Conservation (phyloP, 305 asterid genomes). For the Fraxinus xanthoxyloides region DNA sequence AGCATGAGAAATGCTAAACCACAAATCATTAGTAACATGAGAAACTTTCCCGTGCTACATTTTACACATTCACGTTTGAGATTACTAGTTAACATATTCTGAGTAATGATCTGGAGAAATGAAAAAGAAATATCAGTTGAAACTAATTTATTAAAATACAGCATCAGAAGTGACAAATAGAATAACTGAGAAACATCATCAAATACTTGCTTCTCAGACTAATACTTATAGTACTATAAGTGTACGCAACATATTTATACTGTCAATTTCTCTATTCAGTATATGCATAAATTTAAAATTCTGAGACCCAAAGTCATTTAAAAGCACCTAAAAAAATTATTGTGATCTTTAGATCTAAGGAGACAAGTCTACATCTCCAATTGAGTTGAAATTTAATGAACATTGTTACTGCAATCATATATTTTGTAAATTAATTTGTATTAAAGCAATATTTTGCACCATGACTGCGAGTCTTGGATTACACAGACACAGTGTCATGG, state of each 20-base stretch:
- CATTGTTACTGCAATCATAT: neutral
- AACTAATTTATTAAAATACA: constrained; percentile 2
- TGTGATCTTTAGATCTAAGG: neutral
- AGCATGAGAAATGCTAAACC: constrained; percentile 70
- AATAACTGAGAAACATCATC: neutral
- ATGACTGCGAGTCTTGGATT: neutral
- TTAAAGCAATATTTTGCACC: neutral
- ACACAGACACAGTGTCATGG: neutral
- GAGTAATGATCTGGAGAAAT: constrained; percentile 64
- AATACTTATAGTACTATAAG: neutral
- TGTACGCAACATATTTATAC: neutral
- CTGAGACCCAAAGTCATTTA: constrained; percentile 13
- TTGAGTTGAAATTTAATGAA: neutral
- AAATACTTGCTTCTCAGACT: neutral
- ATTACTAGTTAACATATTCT: constrained; percentile 44
- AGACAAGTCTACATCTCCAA: neutral
- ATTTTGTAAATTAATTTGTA: neutral
- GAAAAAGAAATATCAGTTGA: constrained; percentile 14
- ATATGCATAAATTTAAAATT: neutral
- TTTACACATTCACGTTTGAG: constrained; percentile 46
- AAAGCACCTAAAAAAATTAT: constrained; percentile 16
- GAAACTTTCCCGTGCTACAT: constrained; percentile 91
- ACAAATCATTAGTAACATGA: constrained; percentile 61
- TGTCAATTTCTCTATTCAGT: neutral
- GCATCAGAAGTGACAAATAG: neutral